Evolutionary conservation across 495 filamentous ascomycete species (phyloP).

Genomic region (Lentithecium fluviatile): DNA sequence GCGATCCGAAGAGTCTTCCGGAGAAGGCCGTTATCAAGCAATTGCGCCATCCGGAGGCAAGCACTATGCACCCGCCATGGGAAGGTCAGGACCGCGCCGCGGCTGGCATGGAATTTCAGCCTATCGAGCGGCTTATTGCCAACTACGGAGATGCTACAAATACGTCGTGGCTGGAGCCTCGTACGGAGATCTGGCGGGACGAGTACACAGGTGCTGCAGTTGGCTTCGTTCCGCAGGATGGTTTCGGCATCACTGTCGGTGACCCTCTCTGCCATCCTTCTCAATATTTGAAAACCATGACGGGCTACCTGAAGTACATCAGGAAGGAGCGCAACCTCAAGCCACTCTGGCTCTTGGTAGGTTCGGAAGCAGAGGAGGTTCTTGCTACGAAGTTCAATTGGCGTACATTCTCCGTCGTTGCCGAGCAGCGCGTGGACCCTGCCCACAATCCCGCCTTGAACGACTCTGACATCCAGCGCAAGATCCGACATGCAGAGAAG

Average conservation of each 20-base stretch:
- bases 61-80: conserved; percentile 67
- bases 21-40: conserved; percentile 53
- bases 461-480: conserved; percentile 62
- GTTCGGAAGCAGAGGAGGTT: conserved; percentile 65
- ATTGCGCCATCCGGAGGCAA: conserved; percentile 75
- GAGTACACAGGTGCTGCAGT: conserved; percentile 72
- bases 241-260: conserved; percentile 74
- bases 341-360: conserved; percentile 78
- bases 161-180: conserved; percentile 81
- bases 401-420: conserved; percentile 79
- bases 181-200: conserved; percentile 80
- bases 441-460: conserved; percentile 53
- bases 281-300: conserved; percentile 69
- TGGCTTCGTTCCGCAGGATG: conserved; percentile 69
- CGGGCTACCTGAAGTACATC: conserved; percentile 68
- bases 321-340: conserved; percentile 68
- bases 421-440: conserved; percentile 76
- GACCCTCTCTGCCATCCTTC: conserved; percentile 73
- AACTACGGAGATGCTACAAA: conserved; percentile 90
- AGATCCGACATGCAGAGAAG: conserved; percentile 72
- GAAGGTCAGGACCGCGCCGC: conserved; percentile 47
- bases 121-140: conserved; percentile 76
- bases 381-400: conserved; percentile 74
- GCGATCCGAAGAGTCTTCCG: conserved; percentile 79
- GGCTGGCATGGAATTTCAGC: conserved; percentile 58